phyloP scores from a whole-genome alignment of 2,329 filamentous ascomycete genomes.

The Epichloe sibirici region DNA sequence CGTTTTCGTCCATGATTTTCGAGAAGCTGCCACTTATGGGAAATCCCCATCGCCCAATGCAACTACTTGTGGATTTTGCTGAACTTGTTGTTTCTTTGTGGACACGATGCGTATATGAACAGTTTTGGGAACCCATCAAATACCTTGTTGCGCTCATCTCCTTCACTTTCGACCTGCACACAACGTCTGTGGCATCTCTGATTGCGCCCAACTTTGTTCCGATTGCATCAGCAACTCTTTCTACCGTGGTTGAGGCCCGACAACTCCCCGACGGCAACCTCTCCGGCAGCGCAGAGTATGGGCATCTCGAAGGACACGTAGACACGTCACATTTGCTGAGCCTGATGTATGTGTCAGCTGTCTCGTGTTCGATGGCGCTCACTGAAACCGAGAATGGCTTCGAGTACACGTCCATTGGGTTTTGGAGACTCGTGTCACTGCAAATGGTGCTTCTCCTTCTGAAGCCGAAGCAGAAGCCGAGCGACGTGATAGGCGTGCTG shows the following conservation, averaged over 20 bases:
- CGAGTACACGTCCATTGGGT: constrained; percentile 26
- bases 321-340: constrained; percentile 52
- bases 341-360: constrained; percentile 50
- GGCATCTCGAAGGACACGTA: constrained; percentile 38
- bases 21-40: constrained; percentile 51
- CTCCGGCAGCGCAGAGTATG: constrained; percentile 25
- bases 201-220: constrained; percentile 46
- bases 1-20: constrained; percentile 54
- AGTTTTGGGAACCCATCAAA: constrained; percentile 49
- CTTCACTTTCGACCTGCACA: constrained; percentile 51
- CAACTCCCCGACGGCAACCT: constrained; percentile 36
- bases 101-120: constrained; percentile 53
- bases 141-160: constrained; percentile 52
- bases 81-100: constrained; percentile 54
- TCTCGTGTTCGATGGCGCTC: constrained; percentile 40
- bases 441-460: constrained; percentile 57
- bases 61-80: constrained; percentile 52
- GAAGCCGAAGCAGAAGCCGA: constrained; percentile 50
- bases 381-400: constrained; percentile 18
- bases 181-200: constrained; percentile 43
- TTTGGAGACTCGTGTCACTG: constrained; percentile 57
- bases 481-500: constrained; percentile 52
- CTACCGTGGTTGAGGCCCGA: constrained; percentile 44
- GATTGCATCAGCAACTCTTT: constrained; percentile 45
- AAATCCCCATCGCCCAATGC: constrained; percentile 34